A percentile compares a stretch with the other conserved stretches of the same genome.
phyloP scores from a whole-genome alignment of 2,329 filamentous ascomycete species.

The Acarospora socialis region DNA sequence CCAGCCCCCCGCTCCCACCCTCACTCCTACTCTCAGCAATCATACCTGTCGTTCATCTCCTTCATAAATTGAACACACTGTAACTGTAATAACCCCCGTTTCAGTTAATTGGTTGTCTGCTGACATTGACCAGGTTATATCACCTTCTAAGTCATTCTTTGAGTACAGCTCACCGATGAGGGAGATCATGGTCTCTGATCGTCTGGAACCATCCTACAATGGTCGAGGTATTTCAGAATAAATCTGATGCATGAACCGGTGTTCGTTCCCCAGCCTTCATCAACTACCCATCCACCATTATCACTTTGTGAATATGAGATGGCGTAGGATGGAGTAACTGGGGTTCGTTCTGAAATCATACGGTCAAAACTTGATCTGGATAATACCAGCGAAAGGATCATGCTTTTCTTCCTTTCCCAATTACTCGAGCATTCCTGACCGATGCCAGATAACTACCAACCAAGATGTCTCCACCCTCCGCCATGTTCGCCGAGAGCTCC shows the following conservation, averaged over 20 bases:
- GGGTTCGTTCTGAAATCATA: conserved; percentile 53
- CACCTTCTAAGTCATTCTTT: background rate
- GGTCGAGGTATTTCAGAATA: too few species aligned
- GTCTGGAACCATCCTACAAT: too few species aligned
- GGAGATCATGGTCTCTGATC: conserved; percentile 1
- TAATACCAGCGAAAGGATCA: conserved; percentile 99
- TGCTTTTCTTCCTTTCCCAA: conserved; percentile 48
- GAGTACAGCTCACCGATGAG: background rate
- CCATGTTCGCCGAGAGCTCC: conserved; percentile 41
- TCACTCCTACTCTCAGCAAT: background rate
- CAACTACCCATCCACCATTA: conserved; percentile 16
- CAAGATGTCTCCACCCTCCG: conserved; percentile 68
- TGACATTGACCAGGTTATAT: background rate
- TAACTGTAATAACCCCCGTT: background rate
- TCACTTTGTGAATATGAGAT: conserved; percentile 10
- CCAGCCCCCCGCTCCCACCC: background rate
- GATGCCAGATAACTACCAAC: conserved; percentile 24
- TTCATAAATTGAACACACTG: background rate
- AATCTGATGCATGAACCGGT: conserved; percentile 50
- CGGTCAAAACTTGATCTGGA: conserved; percentile 94
- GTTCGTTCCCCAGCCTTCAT: conserved; percentile 32
- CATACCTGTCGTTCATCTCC: background rate
- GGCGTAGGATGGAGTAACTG: conserved; percentile 10
- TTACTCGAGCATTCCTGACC: conserved; percentile 22
- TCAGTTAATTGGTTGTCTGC: background rate